Base-by-base conservation (phyloP, 345 rosid species). In the Camelina laxa region DNA sequence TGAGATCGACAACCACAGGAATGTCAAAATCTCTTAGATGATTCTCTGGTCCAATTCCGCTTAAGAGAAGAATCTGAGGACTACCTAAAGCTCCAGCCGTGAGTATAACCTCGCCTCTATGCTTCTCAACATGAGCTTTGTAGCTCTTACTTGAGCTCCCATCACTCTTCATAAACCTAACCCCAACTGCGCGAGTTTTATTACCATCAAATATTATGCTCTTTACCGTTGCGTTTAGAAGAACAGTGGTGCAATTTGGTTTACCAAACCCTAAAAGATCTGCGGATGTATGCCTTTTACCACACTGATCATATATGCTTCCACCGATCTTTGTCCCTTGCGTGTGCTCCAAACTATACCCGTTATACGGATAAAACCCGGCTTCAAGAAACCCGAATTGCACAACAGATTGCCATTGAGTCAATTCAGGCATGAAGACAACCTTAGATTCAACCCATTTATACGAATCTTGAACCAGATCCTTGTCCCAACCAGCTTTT, bases 261-360 rank as follows among this genome's bases (percentile, higher is more conserved):
- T 83, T 84, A 35, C 88, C 92, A 67, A 76, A 82, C 20, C 47
- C 82, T 7, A 88, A 80, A 74, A 89, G 94, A 82, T 91, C 90
- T 15, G 93, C 93, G 17, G 97, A 85, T 20, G 87, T 85, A 30
- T 87, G 92, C 42, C 92, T 86, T 49, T 67, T 81, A 48, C 96
- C 93, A 65, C 47, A 62, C 30, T 66, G 57, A 74, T 93, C 98
- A 60, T 84, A 91, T 33, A 78, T 53, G 41, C 84, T 88, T 49
- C 89, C 96, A 51, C 96, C 88, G 7, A 93, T 87, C 77, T 88
- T 91, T 24, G 97, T 93, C 49, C 92, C 97, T 59, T 84, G 79
- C 13, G 81, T 58, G 63, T 92, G 98, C 16, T 86, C 96, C 79
- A 85, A 78, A 55, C 69, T 90, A 51, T 75, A 88, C 16, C 92